Evolutionary conservation across 495 filamentous ascomycete species (phyloP).

Genomic region (Jackrogersella minutella): DNA sequence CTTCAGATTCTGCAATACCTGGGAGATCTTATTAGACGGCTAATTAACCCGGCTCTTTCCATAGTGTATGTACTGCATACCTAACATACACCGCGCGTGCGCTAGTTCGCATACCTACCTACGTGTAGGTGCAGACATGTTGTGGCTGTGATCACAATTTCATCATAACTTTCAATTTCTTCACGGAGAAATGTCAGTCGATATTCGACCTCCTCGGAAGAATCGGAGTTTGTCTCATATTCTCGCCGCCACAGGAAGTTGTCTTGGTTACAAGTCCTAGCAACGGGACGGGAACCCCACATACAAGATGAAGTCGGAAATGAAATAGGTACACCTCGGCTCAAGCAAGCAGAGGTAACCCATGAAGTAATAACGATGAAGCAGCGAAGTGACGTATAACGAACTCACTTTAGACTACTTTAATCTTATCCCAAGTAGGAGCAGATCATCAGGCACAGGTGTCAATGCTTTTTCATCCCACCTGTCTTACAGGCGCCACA

Average conservation of each 20-base stretch:
- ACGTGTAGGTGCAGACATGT: constrained; percentile 1
- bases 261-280: constrained; percentile 1
- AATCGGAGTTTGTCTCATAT: not conserved
- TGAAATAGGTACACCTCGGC: not conserved
- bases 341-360: constrained; percentile 37
- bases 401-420: not conserved
- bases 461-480: constrained; percentile 24
- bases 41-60: constrained; percentile 25
- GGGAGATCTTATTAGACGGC: constrained; percentile 38
- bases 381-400: not conserved
- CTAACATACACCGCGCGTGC: constrained; percentile 21
- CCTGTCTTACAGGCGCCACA: constrained; percentile 39
- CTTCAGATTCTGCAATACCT: constrained; percentile 36
- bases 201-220: constrained; percentile 13
- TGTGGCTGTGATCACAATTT: constrained; percentile 27
- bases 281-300: constrained; percentile 16
- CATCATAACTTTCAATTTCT: constrained; percentile 14
- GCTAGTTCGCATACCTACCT: constrained; percentile 26
- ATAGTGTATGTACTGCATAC: too few species aligned
- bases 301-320: not conserved
- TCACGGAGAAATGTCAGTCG: constrained; percentile 6
- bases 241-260: not conserved
- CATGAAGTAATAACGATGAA: constrained; percentile 7
- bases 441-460: constrained; percentile 27
- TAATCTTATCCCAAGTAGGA: constrained; percentile 13